These are phyloP conservation scores for Termitomyces sp. DNA, from an alignment of 768 basidiomycete genomes.

Conservation along the genomic window DNA sequence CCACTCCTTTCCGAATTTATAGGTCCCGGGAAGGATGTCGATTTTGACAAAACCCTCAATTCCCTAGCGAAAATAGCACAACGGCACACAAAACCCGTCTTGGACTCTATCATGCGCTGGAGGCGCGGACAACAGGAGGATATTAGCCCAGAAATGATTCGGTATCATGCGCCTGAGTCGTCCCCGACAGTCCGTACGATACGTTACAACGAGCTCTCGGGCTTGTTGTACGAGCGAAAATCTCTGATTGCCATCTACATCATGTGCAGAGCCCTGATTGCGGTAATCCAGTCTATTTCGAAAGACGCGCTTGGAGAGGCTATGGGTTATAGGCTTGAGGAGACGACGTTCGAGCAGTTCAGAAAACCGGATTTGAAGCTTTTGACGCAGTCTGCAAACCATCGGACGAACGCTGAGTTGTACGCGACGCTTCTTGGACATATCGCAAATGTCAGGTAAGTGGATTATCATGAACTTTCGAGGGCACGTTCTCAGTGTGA, in stretches of 20 bases:
- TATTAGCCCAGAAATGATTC: constrained; percentile 43
- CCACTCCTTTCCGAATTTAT: constrained; percentile 51
- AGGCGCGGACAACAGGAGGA: constrained; percentile 69
- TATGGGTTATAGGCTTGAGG: constrained; percentile 77
- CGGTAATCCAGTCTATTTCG: constrained; percentile 63
- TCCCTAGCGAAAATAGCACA: constrained; percentile 84
- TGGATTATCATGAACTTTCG: neutral
- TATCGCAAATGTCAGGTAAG: constrained; percentile 74
- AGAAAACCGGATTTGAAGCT: constrained; percentile 64
- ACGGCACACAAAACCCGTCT: constrained; percentile 76
- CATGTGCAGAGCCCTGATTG: constrained; percentile 82
- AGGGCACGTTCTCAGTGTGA: neutral
- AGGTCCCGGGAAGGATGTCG: constrained; percentile 65
- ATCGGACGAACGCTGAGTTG: constrained; percentile 74
- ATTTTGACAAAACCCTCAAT: constrained; percentile 81
- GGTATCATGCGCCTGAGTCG: constrained; percentile 39
- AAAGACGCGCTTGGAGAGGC: constrained; percentile 76
- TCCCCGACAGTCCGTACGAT: constrained; percentile 25
- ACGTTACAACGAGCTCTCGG: constrained; percentile 41
- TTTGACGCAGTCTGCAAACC: constrained; percentile 63
- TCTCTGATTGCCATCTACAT: constrained; percentile 85
- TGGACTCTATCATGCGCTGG: constrained; percentile 88
- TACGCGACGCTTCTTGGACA: constrained; percentile 83
- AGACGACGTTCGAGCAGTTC: constrained; percentile 85
- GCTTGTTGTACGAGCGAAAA: constrained; percentile 61